A percentile compares a stretch with the other conserved stretches of the same genome.
Evolutionary conservation across 495 filamentous ascomycete genomes (phyloP).

Genomic region (Penicillium steckii): DNA sequence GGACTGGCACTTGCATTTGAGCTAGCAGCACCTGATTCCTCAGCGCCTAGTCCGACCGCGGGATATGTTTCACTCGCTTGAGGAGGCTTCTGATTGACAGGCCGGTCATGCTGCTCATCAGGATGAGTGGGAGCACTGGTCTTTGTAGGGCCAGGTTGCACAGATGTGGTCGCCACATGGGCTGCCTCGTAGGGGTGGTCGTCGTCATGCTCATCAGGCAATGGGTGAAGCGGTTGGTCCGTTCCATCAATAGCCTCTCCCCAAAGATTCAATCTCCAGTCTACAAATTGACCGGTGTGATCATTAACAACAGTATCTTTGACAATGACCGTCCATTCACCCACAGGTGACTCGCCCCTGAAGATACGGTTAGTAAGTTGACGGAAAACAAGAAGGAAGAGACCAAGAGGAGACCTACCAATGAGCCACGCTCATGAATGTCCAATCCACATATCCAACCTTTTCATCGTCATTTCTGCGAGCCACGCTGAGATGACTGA

Average conservation of each 20-base stretch:
- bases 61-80: conserved; percentile 23
- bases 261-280: conserved; percentile 95
- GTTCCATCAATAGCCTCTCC: conserved; percentile 77
- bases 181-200: conserved; percentile 66
- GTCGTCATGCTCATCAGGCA: conserved; percentile 83
- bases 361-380: conserved; percentile 11
- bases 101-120: conserved; percentile 74
- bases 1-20: conserved; percentile 34
- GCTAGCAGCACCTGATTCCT: conserved; percentile 13
- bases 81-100: conserved; percentile 62
- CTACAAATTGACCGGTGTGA: conserved; percentile 71
- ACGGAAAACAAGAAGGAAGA: background rate
- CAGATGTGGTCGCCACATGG: conserved; percentile 52
- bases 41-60: conserved; percentile 26
- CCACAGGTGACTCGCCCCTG: conserved; percentile 86
- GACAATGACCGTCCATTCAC: conserved; percentile 86
- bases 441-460: conserved; percentile 91
- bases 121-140: conserved; percentile 48
- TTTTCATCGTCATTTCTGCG: conserved; percentile 61
- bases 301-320: conserved; percentile 83
- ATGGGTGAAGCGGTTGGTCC: conserved; percentile 68
- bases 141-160: conserved; percentile 44
- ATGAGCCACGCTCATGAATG: conserved; percentile 96
- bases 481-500: conserved; percentile 78
- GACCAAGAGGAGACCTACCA: conserved; percentile 58